Percentiles rank a stretch among this genome's conserved stretches.
Evolutionary conservation across 2,329 filamentous ascomycete species (phyloP).

Genomic region (Sordariomycetes sp.): DNA sequence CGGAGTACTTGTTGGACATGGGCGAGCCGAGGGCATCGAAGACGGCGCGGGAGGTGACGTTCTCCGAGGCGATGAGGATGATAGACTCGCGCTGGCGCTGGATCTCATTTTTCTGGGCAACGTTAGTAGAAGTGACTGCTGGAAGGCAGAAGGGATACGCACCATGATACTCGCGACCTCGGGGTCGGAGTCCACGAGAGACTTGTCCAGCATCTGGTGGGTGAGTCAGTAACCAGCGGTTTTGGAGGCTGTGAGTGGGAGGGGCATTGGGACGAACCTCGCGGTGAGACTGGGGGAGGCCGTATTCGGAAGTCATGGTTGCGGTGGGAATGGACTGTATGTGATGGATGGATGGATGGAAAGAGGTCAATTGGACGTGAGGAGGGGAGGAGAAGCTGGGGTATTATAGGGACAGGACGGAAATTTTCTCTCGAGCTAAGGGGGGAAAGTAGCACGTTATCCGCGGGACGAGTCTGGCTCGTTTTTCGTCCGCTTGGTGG

Average conservation of each 20-base stretch:
- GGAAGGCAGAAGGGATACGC: conserved; percentile 18
- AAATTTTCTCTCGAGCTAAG: background rate
- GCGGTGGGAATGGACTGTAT: conserved; percentile 6
- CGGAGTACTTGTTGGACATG: conserved; percentile 99
- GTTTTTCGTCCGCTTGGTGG: background rate
- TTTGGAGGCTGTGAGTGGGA: background rate
- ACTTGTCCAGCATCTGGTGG: conserved; percentile 82
- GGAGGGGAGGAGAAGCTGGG: conserved; percentile 3
- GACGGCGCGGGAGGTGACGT: conserved; percentile 95
- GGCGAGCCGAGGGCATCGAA: conserved; percentile 92
- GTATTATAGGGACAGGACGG: background rate
- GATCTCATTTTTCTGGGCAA: conserved; percentile 67
- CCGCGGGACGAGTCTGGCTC: background rate
- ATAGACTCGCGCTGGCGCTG: conserved; percentile 97
- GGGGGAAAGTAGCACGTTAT: background rate
- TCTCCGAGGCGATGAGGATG: conserved; percentile 97
- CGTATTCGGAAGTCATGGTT: conserved; percentile 31
- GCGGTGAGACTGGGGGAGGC: conserved; percentile 40
- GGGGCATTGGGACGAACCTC: conserved; percentile 24
- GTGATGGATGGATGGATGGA: background rate
- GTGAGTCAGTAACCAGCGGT: conserved; percentile 2
- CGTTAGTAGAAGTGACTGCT: conserved; percentile 1
- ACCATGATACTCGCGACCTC: conserved; percentile 98
- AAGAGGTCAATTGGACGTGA: conserved; percentile 2
- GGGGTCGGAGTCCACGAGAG: conserved; percentile 78